These are phyloP conservation scores for Gnomoniopsis sp. DNA, from an alignment of 2,329 filamentous ascomycete species.

Conservation along the genomic window DNA sequence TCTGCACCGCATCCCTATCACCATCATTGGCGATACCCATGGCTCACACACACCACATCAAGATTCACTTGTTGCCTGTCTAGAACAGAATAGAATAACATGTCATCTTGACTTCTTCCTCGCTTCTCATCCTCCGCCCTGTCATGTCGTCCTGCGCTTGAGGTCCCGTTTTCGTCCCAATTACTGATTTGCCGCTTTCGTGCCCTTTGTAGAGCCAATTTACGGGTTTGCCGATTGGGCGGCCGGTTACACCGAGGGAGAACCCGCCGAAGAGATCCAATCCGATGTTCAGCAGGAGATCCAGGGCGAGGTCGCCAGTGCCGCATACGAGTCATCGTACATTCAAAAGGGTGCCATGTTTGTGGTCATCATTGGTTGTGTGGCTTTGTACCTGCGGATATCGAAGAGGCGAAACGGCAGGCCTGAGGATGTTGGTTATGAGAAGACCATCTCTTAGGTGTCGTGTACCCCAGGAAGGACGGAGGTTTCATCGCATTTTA, in stretches of 20 bases:
- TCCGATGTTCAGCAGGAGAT: slow-evolving; percentile 16
- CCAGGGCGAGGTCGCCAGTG: background rate
- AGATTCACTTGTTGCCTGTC: slow-evolving; percentile 2
- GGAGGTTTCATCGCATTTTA: background rate
- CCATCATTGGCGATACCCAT: background rate
- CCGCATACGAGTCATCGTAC: slow-evolving; percentile 36
- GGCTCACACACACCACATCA: slow-evolving; percentile 3
- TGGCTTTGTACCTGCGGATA: slow-evolving; percentile 43
- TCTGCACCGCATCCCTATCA: slow-evolving; percentile 20
- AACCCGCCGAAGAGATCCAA: slow-evolving; percentile 19
- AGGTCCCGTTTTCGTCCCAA: slow-evolving; percentile 16
- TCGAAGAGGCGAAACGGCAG: slow-evolving; percentile 30
- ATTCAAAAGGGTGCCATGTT: slow-evolving; percentile 51
- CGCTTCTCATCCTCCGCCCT: background rate
- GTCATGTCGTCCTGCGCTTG: slow-evolving; percentile 2
- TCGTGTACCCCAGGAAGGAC: too few species aligned
- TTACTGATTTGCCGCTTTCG: slow-evolving; percentile 30
- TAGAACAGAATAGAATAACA: slow-evolving; percentile 8
- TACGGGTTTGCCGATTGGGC: slow-evolving; percentile 36
- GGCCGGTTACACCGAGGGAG: slow-evolving; percentile 32
- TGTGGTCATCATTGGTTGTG: slow-evolving; percentile 41
- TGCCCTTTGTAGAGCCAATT: slow-evolving; percentile 27
- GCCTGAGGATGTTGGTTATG: slow-evolving; percentile 33
- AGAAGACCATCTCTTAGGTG: slow-evolving; percentile 42
- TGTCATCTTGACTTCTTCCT: slow-evolving; percentile 1